phyloP scores from a whole-genome alignment of 305 asterid species.

The Stenogyne calaminthoides region DNA sequence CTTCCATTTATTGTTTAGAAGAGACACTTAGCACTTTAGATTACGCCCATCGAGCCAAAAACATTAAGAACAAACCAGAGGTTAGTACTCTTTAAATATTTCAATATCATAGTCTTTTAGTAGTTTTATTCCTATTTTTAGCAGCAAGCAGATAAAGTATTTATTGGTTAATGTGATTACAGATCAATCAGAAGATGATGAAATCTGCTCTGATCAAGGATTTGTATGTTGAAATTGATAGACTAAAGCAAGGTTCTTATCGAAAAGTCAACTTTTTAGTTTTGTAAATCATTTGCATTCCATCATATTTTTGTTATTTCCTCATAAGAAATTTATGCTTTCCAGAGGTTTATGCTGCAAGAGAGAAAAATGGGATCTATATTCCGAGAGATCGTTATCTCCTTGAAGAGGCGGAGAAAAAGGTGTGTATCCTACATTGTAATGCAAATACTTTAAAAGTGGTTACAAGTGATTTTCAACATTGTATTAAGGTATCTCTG shows the following conservation, averaged over 20 bases:
- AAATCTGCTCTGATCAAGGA: constrained; percentile 95
- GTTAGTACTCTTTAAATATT: constrained; percentile 40
- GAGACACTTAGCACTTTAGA: constrained; percentile 98
- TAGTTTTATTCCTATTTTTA: constrained; percentile 25
- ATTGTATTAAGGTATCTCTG: constrained; percentile 12
- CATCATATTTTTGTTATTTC: constrained; percentile 8
- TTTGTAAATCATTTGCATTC: background rate
- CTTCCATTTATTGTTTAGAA: constrained; percentile 86
- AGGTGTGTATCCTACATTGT: constrained; percentile 46
- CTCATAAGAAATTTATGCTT: constrained; percentile 23
- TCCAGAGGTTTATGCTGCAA: constrained; percentile 97
- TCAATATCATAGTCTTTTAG: background rate
- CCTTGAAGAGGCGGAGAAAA: constrained; percentile 96
- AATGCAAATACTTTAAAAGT: constrained; percentile 6
- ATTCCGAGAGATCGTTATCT: constrained; percentile 96
- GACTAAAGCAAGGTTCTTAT: constrained; percentile 89
- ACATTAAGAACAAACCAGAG: constrained; percentile 99
- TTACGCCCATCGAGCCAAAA: constrained; percentile 98
- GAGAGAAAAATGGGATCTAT: constrained; percentile 98
- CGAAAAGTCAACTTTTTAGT: constrained; percentile 6
- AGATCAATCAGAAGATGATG: constrained; percentile 99
- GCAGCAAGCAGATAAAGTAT: constrained; percentile 1
- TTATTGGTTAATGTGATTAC: constrained; percentile 32
- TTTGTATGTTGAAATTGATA: constrained; percentile 87
- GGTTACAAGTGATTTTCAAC: constrained; percentile 2